Evolutionary conservation across 352 stramenopile genomes (phyloP).

Genomic region (Peronospora destructor): DNA sequence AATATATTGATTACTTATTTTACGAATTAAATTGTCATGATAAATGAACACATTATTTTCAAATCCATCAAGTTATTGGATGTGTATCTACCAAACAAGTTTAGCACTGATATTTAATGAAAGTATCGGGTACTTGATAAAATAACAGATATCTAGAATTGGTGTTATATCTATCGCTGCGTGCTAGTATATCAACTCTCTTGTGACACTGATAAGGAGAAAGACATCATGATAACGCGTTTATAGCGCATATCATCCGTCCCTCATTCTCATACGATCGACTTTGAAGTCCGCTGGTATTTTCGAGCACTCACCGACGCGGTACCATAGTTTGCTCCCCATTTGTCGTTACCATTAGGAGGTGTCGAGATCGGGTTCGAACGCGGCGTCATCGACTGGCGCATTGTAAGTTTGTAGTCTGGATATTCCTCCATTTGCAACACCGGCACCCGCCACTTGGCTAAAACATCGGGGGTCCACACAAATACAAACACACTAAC

Average conservation of each 20-base stretch:
- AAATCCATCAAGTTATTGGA: too few species aligned
- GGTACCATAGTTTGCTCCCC: constrained; percentile 33
- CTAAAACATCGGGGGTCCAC: constrained; percentile 75
- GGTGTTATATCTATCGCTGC: constrained; percentile 9
- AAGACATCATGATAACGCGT: constrained; percentile 9
- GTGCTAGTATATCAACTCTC: too few species aligned
- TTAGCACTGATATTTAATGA: too few species aligned
- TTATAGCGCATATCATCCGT: constrained; percentile 13
- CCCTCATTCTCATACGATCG: constrained; percentile 25
- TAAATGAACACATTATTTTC: too few species aligned
- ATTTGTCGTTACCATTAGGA: constrained; percentile 16
- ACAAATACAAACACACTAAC: constrained; percentile 78
- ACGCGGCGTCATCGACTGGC: constrained; percentile 65
- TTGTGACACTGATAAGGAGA: not conserved
- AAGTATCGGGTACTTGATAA: constrained; percentile 6
- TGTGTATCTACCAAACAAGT: too few species aligned
- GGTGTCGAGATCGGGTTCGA: constrained; percentile 45
- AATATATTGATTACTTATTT: too few species aligned
- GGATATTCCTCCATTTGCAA: constrained; percentile 67
- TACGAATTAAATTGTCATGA: too few species aligned
- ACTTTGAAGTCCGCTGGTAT: constrained; percentile 23
- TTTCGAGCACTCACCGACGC: constrained; percentile 25
- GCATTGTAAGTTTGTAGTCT: constrained; percentile 73
- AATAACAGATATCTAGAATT: constrained; percentile 25
- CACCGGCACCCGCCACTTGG: constrained; percentile 60